These are phyloP conservation scores for Barnettozyma sp. DNA, from an alignment of 805 yeast species.

Conservation along the genomic window DNA sequence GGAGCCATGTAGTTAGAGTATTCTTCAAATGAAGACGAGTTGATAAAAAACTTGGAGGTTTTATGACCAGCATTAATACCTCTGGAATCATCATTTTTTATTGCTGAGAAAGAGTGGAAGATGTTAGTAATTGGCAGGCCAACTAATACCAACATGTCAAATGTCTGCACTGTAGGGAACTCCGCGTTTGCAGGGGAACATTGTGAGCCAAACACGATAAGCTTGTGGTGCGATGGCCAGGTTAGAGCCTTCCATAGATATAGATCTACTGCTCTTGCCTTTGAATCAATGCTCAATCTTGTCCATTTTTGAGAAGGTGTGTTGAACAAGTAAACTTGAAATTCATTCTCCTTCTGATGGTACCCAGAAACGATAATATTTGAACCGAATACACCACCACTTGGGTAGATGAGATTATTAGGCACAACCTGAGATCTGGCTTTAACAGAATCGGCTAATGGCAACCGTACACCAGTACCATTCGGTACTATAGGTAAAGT, in stretches of 20 bases:
- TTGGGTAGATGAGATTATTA: constrained; percentile 43
- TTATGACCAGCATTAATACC: background rate
- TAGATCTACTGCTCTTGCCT: constrained; percentile 38
- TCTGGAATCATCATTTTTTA: constrained; percentile 17
- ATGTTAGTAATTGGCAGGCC: constrained; percentile 50
- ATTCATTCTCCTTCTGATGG: constrained; percentile 34
- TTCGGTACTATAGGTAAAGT: constrained; percentile 29
- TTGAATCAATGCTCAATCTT: constrained; percentile 44
- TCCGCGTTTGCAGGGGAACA: constrained; percentile 19
- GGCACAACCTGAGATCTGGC: constrained; percentile 33
- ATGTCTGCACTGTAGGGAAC: constrained; percentile 35
- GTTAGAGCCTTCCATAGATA: constrained; percentile 61
- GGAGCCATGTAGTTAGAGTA: constrained; percentile 76
- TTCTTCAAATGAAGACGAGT: constrained; percentile 42
- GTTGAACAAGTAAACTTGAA: constrained; percentile 46
- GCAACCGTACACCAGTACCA: constrained; percentile 28
- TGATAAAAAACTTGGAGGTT: constrained; percentile 3
- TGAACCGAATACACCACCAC: constrained; percentile 60
- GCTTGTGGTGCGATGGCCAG: constrained; percentile 76
- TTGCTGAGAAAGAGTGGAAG: constrained; percentile 21
- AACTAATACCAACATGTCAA: constrained; percentile 40
- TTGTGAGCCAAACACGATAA: constrained; percentile 48
- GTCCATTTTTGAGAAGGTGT: constrained; percentile 58
- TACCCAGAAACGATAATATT: constrained; percentile 58
- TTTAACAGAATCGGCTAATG: constrained; percentile 18